Conservation (phyloP, 495 filamentous ascomycete genomes). For the Darksidea phi region DNA sequence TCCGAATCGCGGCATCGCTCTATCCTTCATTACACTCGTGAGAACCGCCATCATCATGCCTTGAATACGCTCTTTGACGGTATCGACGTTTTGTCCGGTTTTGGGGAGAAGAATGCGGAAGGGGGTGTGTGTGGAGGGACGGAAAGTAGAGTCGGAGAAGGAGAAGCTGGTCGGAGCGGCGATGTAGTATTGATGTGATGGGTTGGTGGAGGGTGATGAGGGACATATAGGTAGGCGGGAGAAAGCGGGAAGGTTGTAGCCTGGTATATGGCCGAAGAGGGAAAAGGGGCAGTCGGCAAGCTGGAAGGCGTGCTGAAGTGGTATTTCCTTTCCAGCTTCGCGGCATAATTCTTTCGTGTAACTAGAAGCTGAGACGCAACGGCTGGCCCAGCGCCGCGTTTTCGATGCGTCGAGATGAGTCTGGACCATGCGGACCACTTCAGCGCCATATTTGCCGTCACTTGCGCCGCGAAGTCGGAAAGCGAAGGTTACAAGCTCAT, state of each 20-base stretch:
- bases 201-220: not conserved
- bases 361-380: not conserved
- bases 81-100: not conserved
- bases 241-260: conserved; percentile 8
- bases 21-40: not conserved
- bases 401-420: not conserved
- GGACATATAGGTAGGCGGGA: conserved; percentile 13
- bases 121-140: not conserved
- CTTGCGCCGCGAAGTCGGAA: conserved; percentile 18
- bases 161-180: conserved; percentile 3
- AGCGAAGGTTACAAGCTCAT: conserved; percentile 12
- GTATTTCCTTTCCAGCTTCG: not conserved
- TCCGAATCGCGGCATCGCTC: not conserved
- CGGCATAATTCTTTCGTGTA: conserved; percentile 5
- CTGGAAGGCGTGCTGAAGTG: conserved; percentile 3
- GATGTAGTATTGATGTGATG: not conserved
- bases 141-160: not conserved
- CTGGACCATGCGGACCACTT: conserved; percentile 1
- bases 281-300: conserved; percentile 17
- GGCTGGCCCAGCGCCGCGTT: not conserved
- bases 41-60: conserved; percentile 15
- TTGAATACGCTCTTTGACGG: conserved; percentile 4
- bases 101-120: conserved; percentile 3
- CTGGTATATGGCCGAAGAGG: not conserved
- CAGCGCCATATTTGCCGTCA: not conserved